Percentiles rank a stretch among this genome's conserved stretches.
These are phyloP conservation scores for Jatropha multifida DNA, from an alignment of 441 rosid genomes.

Conservation along the genomic window DNA sequence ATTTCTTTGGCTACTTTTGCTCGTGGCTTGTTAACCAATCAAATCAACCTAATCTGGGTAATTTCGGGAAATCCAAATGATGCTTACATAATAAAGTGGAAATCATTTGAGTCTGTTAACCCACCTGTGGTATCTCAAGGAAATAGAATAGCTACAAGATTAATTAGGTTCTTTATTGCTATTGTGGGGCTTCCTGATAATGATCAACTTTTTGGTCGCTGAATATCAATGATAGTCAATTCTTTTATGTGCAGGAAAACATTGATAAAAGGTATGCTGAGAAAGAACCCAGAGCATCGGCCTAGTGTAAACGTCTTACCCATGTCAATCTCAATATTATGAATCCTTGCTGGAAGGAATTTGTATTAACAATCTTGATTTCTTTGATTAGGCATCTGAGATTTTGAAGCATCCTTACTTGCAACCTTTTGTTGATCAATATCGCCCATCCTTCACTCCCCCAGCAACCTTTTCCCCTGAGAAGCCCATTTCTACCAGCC, in stretches of 20 bases:
- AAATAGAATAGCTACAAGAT: constrained; percentile 3
- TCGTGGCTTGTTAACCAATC: not conserved
- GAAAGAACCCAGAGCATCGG: constrained; percentile 94
- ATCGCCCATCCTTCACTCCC: constrained; percentile 52
- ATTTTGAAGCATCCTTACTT: constrained; percentile 93
- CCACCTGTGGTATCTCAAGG: not conserved
- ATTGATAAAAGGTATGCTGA: constrained; percentile 86
- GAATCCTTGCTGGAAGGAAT: constrained; percentile 19
- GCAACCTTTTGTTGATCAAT: constrained; percentile 86
- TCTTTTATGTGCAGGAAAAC: constrained; percentile 58
- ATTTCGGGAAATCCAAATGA: not conserved
- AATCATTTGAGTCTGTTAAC: not conserved
- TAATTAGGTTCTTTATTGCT: not conserved
- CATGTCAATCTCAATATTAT: constrained; percentile 20
- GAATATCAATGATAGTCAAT: constrained; percentile 17
- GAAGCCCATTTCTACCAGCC: constrained; percentile 46
- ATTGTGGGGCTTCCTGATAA: not conserved
- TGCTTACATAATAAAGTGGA: not conserved
- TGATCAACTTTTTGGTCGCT: not conserved
- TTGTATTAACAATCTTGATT: constrained; percentile 24
- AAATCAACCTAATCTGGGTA: not conserved
- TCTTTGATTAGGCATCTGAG: constrained; percentile 68
- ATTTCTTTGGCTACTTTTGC: not conserved
- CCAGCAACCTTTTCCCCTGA: constrained; percentile 42
- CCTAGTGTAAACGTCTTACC: constrained; percentile 64